These are phyloP conservation scores for Talaromyces sp. DNA, from an alignment of 2,329 filamentous ascomycete species.

Conservation along the genomic window DNA sequence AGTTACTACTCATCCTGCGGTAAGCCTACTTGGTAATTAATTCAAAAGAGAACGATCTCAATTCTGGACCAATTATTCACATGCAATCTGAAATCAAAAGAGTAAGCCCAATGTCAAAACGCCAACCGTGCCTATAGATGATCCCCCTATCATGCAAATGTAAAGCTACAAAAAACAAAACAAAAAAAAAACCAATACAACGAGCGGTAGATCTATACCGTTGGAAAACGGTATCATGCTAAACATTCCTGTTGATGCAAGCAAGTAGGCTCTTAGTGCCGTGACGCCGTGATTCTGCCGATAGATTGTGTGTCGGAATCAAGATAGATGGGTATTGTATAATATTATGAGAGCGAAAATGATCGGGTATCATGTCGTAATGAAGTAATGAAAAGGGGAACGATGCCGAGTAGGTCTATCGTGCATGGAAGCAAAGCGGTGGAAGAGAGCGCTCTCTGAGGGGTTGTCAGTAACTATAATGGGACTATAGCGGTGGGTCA, in stretches of 20 bases:
- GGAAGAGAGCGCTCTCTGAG: conserved; percentile 32
- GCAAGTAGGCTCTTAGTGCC: background rate
- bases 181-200: background rate
- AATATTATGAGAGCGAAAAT: background rate
- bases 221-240: background rate
- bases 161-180: background rate
- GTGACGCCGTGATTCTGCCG: conserved; percentile 3
- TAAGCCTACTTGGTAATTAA: background rate
- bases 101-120: background rate
- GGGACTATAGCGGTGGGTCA: background rate
- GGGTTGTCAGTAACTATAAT: background rate
- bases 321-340: conserved; percentile 3
- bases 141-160: conserved; percentile 4
- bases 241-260: background rate
- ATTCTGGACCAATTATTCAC: background rate
- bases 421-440: conserved; percentile 43
- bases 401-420: conserved; percentile 23
- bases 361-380: conserved; percentile 5
- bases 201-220: background rate
- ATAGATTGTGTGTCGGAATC: background rate
- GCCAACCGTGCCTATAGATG: background rate
- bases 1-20: background rate
- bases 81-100: background rate
- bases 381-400: background rate
- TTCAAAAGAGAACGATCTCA: background rate